Evolutionary conservation across 2,329 filamentous ascomycete species (phyloP), one percentile per base, ranked within the genome.

Genomic region (Exophiala sp.): DNA sequence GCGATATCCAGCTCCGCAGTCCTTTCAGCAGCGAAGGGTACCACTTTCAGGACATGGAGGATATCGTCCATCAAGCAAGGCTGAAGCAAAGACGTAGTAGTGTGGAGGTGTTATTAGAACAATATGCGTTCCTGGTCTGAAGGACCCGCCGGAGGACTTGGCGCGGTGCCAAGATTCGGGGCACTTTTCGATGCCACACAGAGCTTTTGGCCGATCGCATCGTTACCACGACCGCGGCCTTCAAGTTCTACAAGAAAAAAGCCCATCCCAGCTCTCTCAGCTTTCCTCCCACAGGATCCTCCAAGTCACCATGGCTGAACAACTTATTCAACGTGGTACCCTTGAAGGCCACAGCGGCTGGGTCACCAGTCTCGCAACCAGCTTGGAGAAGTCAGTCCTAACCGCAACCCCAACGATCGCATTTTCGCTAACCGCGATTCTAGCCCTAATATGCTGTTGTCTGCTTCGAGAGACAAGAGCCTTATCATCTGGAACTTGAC

Each of bases 401-500:
- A n/a, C 18, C 35, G 14, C 34, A 11, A 37, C 14, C 34, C n/a
- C 29, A 39, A 46, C 48, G 56, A 45, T 48, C 55, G 59, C 59
- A 64, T 32, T 23, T 23, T 41, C 18, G 66, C 69, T 72, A 63
- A 72, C 65, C 60, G 54, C 48, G 61, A 30, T 27, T 59, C 58
- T 69, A 83, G 88, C 86, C 93, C 93, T 71, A 97, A 98, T 83
- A 97, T 98, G 91, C 90, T 98, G 73, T 84, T 98, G 68, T 98
- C 93, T 65, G 91, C 81, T 70, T 88, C 83, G 72, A 89, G 93
- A 78, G 93, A 98, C 83, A 96, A 97, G 86, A 88, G 87, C 65
- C 81, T 98, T 73, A 98, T 98, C 80, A 95, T 98, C 83, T 98
- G 93, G 93, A 95, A 96, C 83, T 82, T 98, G 70, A 97, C 93